Base-by-base conservation (phyloP, 257 asterid species). In the Przewalskia tangutica region DNA sequence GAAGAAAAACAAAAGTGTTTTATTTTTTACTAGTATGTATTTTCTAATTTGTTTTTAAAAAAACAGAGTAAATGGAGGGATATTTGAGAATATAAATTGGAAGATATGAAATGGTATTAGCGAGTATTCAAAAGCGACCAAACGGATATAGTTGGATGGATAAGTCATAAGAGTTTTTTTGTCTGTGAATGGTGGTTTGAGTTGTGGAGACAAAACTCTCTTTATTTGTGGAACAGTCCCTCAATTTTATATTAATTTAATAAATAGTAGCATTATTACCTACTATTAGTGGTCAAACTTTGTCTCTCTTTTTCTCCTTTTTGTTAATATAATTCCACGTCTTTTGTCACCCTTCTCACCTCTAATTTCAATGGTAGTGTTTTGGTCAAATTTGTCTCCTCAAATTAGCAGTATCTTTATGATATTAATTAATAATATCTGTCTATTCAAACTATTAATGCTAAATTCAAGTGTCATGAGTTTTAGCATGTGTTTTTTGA, bases 121-220 rank as follows among this genome's bases (percentile, higher is more conserved):
- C 11, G 40, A 20, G 36, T 34, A 83, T 60, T 36, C 54, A 51
- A 77, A 77, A 38, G 60, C 48, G 6, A 13, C 54, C 12, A 40
- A 71, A 20, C 18, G 36, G 42, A 71, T 46, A 44, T 27, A 73
- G 46, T 73, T 50, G 79, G 14, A 48, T 66, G 82, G 79, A 79
- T 83, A 68, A 40, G 64, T 38, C n/a, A 42, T 42, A 42, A n/a
- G 56, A 16, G 75, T 36, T 36, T 36, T 63, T 23, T 54, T 20
- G 83, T 23, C 59, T 67, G 34, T 75, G n/a, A 46, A 36, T 77
- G 48, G 58, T 68, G 83, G 86, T 83, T 79, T 77, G 80, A 66
- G 42, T 83, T 79, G 86, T 11, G 86, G 81, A 56, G 86, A 68
- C 86, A 83, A 55, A 27, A 44, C 16, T 56, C 73, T 68, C 79